Evolutionary conservation across 495 filamentous ascomycete species (phyloP).

Genomic region (Neurospora hispaniola): DNA sequence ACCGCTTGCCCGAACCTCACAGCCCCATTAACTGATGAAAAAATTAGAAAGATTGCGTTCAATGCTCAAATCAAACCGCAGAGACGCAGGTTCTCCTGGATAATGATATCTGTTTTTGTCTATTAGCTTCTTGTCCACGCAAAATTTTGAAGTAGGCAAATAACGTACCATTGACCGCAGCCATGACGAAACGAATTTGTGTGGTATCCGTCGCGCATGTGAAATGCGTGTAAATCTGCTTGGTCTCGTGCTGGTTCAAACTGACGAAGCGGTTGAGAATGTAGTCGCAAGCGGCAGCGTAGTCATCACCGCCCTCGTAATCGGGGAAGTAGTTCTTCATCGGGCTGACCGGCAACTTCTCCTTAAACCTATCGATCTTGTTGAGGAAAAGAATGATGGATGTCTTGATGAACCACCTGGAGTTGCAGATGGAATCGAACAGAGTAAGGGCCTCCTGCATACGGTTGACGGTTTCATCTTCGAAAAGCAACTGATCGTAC

Average conservation of each 20-base stretch:
- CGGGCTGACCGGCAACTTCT: constrained; percentile 97
- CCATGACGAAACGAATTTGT: constrained; percentile 99
- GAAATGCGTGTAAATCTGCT: constrained; percentile 99
- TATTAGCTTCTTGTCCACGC: constrained; percentile 19
- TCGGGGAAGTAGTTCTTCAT: constrained; percentile 99
- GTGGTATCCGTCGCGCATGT: constrained; percentile 97
- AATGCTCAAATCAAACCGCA: constrained; percentile 87
- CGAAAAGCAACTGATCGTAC: constrained; percentile 96
- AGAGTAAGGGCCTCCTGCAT: constrained; percentile 98
- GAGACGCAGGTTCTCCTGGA: constrained; percentile 96
- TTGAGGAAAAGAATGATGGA: constrained; percentile 99
- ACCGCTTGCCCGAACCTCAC: background rate
- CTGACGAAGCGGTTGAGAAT: constrained; percentile 96
- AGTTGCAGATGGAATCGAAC: constrained; percentile 99
- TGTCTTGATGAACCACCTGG: constrained; percentile 98
- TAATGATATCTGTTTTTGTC: constrained; percentile 76
- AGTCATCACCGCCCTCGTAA: constrained; percentile 92
- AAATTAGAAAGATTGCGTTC: background rate
- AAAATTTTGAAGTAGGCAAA: constrained; percentile 1
- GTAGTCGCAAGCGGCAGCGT: constrained; percentile 88
- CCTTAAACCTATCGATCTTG: constrained; percentile 99
- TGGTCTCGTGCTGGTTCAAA: constrained; percentile 95
- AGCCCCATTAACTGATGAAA: background rate
- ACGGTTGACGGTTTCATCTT: constrained; percentile 91
- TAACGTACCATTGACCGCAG: constrained; percentile 87